Percentiles rank a stretch among this genome's conserved stretches.
phyloP scores from a whole-genome alignment of 257 asterid species.

The Cordia subcordata region DNA sequence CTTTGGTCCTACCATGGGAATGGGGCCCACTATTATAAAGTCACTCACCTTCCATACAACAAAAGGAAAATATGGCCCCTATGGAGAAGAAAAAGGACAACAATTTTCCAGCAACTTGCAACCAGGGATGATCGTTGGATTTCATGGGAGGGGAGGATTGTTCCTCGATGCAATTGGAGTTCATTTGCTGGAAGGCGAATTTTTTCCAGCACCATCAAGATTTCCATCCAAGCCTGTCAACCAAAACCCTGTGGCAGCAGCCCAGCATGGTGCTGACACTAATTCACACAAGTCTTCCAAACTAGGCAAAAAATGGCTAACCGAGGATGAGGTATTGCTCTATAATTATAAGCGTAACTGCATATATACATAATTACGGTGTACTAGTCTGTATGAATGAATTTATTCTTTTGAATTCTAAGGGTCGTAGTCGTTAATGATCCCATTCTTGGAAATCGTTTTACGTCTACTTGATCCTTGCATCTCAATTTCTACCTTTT shows the following conservation, averaged over 20 bases:
- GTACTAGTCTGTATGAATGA: no score
- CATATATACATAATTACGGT: no score
- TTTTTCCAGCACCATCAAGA: slow-evolving; percentile 11
- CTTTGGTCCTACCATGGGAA: slow-evolving; percentile 53
- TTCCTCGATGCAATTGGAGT: slow-evolving; percentile 74
- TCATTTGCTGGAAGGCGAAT: slow-evolving; percentile 47
- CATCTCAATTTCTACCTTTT: no score
- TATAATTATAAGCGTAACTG: no score
- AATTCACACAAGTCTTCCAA: slow-evolving; percentile 38
- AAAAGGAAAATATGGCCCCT: slow-evolving; percentile 62
- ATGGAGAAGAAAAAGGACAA: slow-evolving; percentile 70
- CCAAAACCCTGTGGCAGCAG: slow-evolving; percentile 15
- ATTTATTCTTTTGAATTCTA: no score
- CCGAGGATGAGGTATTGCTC: slow-evolving; percentile 35
- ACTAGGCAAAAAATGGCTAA: slow-evolving; percentile 37
- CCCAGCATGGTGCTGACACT: slow-evolving; percentile 24
- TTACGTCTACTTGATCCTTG: no score
- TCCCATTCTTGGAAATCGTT: no score
- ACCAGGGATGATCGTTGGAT: slow-evolving; percentile 59
- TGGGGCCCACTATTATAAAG: slow-evolving; percentile 71
- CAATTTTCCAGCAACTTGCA: slow-evolving; percentile 49
- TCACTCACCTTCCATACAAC: slow-evolving; percentile 79
- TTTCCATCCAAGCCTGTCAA: slow-evolving; percentile 16
- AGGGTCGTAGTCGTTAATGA: no score
- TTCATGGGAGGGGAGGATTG: slow-evolving; percentile 76